Percentiles rank a stretch among this genome's conserved stretches.
Evolutionary conservation across 768 basidiomycete genomes (phyloP).

Genomic region (Tricholoma bakamatsutake): DNA sequence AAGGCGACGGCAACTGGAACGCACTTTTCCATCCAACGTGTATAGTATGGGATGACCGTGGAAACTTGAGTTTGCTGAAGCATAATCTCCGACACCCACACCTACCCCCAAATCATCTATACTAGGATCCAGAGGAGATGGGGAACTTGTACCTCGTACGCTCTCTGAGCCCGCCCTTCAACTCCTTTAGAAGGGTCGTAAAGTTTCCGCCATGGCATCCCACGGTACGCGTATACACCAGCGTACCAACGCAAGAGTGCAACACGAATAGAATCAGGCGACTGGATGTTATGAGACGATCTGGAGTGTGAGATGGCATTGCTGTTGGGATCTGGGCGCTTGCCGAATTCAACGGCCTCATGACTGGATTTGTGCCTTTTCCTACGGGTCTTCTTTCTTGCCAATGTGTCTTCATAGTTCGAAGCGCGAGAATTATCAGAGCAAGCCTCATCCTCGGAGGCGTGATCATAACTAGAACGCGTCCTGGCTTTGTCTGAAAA

Average conservation of each 20-base stretch:
- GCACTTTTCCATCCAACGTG: slow-evolving; percentile 78
- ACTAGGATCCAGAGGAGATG: neutral
- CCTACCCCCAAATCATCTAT: slow-evolving; percentile 33
- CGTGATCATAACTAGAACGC: neutral
- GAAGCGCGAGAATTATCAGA: neutral
- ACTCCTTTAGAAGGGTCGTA: slow-evolving; percentile 47
- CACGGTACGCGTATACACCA: slow-evolving; percentile 55
- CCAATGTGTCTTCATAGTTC: neutral
- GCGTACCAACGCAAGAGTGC: slow-evolving; percentile 70
- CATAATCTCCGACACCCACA: slow-evolving; percentile 94
- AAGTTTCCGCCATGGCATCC: slow-evolving; percentile 91
- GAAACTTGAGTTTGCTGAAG: slow-evolving; percentile 92
- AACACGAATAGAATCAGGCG: slow-evolving; percentile 35
- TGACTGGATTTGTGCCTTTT: neutral
- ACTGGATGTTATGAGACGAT: slow-evolving; percentile 43
- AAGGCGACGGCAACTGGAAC: slow-evolving; percentile 15
- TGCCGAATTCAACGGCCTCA: neutral
- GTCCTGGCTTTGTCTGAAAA: neutral
- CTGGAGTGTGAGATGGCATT: slow-evolving; percentile 29
- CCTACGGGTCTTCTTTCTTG: neutral
- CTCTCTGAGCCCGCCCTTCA: slow-evolving; percentile 72
- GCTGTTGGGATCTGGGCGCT: neutral
- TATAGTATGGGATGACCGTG: slow-evolving; percentile 93
- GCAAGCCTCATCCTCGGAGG: neutral
- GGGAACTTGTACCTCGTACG: slow-evolving; percentile 67